These are phyloP conservation scores for Suillus spraguei DNA, from an alignment of 768 basidiomycete species.

Conservation along the genomic window DNA sequence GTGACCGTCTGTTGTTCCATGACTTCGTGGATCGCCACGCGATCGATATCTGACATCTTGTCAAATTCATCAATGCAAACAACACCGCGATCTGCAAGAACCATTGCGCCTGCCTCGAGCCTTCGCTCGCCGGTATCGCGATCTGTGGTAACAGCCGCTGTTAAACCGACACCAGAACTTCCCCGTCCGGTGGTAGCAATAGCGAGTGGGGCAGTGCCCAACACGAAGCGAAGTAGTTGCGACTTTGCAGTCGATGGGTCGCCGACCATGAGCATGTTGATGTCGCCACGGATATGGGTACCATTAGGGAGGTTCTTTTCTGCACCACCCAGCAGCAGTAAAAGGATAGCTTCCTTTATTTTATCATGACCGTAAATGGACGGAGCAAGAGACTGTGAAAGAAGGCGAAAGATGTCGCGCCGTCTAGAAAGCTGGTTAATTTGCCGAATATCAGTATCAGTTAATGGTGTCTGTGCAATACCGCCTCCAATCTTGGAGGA, in stretches of 20 bases:
- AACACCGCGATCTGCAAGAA: slow-evolving; percentile 96
- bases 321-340: slow-evolving; percentile 92
- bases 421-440: slow-evolving; percentile 95
- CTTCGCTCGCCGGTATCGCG: slow-evolving; percentile 97
- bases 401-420: slow-evolving; percentile 81
- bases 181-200: slow-evolving; percentile 99
- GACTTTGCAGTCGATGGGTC: slow-evolving; percentile 99
- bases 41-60: slow-evolving; percentile 99
- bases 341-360: slow-evolving; percentile 92
- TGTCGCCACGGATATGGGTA: slow-evolving; percentile 98
- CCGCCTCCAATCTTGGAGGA: slow-evolving; percentile 95
- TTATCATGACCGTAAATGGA: slow-evolving; percentile 97
- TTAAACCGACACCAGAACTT: slow-evolving; percentile 98
- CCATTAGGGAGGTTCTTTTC: slow-evolving; percentile 98
- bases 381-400: slow-evolving; percentile 94
- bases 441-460: slow-evolving; percentile 91
- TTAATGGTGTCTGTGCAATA: slow-evolving; percentile 89
- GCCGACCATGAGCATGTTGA: slow-evolving; percentile 99
- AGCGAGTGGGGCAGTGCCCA: slow-evolving; percentile 93
- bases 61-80: slow-evolving; percentile 99
- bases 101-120: slow-evolving; percentile 99
- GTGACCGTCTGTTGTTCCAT: slow-evolving; percentile 99
- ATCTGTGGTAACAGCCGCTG: slow-evolving; percentile 97
- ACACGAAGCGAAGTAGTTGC: slow-evolving; percentile 93
- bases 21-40: slow-evolving; percentile 99